Conservation (phyloP, 495 filamentous ascomycete species). For the Penicillium longicatenatum region DNA sequence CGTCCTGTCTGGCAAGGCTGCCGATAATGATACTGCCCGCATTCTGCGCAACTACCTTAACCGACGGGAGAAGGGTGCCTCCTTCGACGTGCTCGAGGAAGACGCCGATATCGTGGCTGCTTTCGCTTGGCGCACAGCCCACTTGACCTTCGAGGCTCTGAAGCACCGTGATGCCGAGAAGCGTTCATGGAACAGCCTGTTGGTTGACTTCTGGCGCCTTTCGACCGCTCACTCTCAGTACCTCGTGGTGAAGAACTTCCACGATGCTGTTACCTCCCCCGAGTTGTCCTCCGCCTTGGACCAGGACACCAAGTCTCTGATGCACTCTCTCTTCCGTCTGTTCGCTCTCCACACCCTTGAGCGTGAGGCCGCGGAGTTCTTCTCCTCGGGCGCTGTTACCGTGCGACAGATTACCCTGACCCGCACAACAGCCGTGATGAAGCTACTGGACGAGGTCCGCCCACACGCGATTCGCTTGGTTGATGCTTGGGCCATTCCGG, state of each 20-base stretch:
- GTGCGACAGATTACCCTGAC: conserved; percentile 65
- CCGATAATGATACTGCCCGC: conserved; percentile 57
- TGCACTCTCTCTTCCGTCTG: conserved; percentile 67
- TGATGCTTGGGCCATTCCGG: conserved; percentile 68
- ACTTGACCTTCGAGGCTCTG: conserved; percentile 69
- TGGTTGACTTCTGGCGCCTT: conserved; percentile 74
- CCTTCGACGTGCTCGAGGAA: conserved; percentile 64
- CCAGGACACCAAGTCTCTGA: conserved; percentile 48
- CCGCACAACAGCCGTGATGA: conserved; percentile 61
- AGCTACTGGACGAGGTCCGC: conserved; percentile 64
- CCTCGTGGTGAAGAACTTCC: conserved; percentile 70
- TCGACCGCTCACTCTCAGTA: conserved; percentile 71
- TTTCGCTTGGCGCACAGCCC: conserved; percentile 70
- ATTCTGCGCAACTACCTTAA: conserved; percentile 61
- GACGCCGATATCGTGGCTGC: conserved; percentile 66
- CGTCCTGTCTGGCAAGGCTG: conserved; percentile 56
- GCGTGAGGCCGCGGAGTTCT: conserved; percentile 67
- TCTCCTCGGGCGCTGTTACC: conserved; percentile 61
- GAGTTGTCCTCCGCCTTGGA: conserved; percentile 50
- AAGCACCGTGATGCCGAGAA: conserved; percentile 72
- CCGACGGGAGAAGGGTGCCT: conserved; percentile 64
- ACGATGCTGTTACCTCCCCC: conserved; percentile 61
- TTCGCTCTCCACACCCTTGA: conserved; percentile 67
- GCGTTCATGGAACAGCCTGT: conserved; percentile 68
- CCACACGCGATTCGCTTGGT: conserved; percentile 68